phyloP scores from a whole-genome alignment of 129 eudicot species.

The Dittrichia graveolens region DNA sequence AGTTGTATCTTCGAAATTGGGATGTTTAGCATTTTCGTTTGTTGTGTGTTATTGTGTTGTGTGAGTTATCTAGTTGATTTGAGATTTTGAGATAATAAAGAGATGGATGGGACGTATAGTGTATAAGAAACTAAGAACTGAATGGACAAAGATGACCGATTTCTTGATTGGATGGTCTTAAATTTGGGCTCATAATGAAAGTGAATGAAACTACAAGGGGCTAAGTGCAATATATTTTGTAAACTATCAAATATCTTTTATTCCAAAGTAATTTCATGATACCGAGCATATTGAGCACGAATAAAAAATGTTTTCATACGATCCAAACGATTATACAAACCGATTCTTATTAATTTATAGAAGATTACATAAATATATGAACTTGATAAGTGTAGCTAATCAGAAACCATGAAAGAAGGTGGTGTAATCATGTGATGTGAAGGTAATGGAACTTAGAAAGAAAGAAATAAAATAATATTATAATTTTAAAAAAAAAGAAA shows the following conservation, averaged over 20 bases:
- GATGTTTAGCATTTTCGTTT: neutral
- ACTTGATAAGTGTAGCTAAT: neutral
- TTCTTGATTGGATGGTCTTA: neutral
- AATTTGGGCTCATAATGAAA: slow-evolving; percentile 1
- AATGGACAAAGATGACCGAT: slow-evolving; percentile 1
- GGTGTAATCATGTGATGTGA: neutral
- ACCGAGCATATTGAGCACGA: too few species aligned
- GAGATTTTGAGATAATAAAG: neutral
- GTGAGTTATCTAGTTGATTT: slow-evolving; percentile 12
- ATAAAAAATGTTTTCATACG: too few species aligned
- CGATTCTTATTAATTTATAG: too few species aligned
- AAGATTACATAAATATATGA: too few species aligned
- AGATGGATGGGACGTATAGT: neutral
- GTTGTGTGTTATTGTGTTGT: neutral
- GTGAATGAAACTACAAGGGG: slow-evolving; percentile 9
- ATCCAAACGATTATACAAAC: too few species aligned
- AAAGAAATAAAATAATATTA: neutral
- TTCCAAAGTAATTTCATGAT: too few species aligned
- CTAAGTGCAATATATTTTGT: slow-evolving; percentile 17
- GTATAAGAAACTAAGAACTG: neutral
- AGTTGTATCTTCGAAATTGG: neutral
- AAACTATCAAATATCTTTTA: neutral
- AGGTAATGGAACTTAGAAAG: slow-evolving; percentile 14
- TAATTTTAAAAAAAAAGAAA: neutral
- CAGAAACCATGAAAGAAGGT: neutral